Conservation (phyloP, 2,329 filamentous ascomycete genomes). For the Fusarium robinianum region DNA sequence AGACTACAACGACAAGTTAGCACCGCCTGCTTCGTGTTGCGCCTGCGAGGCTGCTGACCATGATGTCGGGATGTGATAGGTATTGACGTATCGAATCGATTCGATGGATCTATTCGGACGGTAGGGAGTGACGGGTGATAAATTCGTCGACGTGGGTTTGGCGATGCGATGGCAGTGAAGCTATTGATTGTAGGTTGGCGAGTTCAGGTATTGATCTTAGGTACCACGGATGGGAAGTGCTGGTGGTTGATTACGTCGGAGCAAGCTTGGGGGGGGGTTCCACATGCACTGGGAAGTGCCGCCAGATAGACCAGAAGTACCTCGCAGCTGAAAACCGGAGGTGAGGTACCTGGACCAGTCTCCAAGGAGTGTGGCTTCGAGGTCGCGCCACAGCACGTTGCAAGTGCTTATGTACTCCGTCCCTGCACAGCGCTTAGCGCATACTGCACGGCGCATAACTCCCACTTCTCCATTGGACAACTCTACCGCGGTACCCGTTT, state of each 20-base stretch:
- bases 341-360: background rate
- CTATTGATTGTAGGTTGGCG: slow-evolving; percentile 4
- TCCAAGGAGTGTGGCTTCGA: no score
- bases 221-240: slow-evolving; percentile 11
- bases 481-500: slow-evolving; percentile 3
- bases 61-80: slow-evolving; percentile 13
- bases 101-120: background rate
- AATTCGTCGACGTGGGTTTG: background rate
- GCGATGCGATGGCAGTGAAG: slow-evolving; percentile 18
- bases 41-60: slow-evolving; percentile 27
- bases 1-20: slow-evolving; percentile 62
- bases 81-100: background rate
- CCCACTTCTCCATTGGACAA: slow-evolving; percentile 1
- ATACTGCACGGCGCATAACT: no score
- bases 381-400: no score
- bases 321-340: background rate
- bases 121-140: background rate
- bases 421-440: no score
- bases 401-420: no score
- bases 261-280: slow-evolving; percentile 20
- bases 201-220: background rate
- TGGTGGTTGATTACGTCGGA: slow-evolving; percentile 30
- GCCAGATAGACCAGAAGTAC: background rate
- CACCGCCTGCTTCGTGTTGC: slow-evolving; percentile 16
- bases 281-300: background rate